A percentile compares a stretch with the other conserved stretches of the same genome.
Evolutionary conservation across 176 grass and related monocot species (phyloP).

Genomic region (Aegilops bicornis): DNA sequence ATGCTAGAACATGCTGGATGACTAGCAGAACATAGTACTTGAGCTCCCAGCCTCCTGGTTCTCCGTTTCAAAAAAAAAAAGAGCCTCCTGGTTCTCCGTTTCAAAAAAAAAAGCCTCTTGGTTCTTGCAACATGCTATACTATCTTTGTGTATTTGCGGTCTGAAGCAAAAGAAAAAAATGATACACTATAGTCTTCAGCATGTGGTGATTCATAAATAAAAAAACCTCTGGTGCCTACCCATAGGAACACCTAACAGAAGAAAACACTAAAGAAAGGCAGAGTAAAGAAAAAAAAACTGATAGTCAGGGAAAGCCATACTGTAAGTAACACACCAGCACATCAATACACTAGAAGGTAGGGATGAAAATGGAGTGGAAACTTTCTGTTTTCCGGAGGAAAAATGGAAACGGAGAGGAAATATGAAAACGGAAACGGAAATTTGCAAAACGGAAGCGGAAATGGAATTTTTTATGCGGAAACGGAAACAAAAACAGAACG

Average conservation of each 20-base stretch:
- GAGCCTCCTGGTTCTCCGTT: too few species aligned
- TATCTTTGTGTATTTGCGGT: not conserved
- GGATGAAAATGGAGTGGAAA: too few species aligned
- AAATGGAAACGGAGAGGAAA: too few species aligned
- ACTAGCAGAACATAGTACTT: not conserved
- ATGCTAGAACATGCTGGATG: not conserved
- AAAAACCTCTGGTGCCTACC: too few species aligned
- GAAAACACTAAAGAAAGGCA: not conserved
- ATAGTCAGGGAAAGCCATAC: not conserved
- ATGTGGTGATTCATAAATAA: not conserved
- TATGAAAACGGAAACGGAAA: too few species aligned
- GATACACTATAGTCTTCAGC: not conserved
- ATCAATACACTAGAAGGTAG: constrained; percentile 7
- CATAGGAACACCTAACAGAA: not conserved
- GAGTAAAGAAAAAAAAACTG: not conserved
- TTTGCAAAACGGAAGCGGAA: too few species aligned
- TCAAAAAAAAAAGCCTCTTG: not conserved
- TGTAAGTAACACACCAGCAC: not conserved
- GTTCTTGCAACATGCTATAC: not conserved
- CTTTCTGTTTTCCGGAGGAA: too few species aligned
- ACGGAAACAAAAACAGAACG: too few species aligned
- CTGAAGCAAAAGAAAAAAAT: not conserved
- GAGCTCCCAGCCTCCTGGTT: not conserved
- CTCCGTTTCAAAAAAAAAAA: too few species aligned
- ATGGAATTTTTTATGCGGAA: too few species aligned